These are phyloP conservation scores for Ascochyta clinopodiicola DNA, from an alignment of 2,329 filamentous ascomycete species.

Conservation along the genomic window DNA sequence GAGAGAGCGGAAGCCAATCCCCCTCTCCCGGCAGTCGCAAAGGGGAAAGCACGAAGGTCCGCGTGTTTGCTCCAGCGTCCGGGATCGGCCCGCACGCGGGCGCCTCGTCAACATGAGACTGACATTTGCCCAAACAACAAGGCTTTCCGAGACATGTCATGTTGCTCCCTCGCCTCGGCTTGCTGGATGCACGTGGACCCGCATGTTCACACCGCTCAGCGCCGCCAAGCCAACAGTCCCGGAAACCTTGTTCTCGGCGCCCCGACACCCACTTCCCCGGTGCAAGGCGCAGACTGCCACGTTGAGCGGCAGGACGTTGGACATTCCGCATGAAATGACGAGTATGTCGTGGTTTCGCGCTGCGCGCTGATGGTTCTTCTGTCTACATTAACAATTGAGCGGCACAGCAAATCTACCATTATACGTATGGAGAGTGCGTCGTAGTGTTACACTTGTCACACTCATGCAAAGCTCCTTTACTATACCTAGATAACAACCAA, in stretches of 20 bases:
- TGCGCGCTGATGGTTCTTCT: not conserved
- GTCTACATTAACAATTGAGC: no score
- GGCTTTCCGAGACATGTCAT: no score
- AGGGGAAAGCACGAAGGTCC: slow-evolving; percentile 38
- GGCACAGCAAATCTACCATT: no score
- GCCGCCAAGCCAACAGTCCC: slow-evolving; percentile 3
- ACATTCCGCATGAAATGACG: not conserved
- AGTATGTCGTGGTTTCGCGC: not conserved
- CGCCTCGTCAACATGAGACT: not conserved
- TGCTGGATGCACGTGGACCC: not conserved
- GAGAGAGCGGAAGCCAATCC: slow-evolving; percentile 21
- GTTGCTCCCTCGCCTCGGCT: not conserved
- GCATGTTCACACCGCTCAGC: slow-evolving; percentile 17
- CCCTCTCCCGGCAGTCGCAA: slow-evolving; percentile 22
- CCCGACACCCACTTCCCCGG: slow-evolving; percentile 16
- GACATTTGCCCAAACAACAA: slow-evolving; percentile 12
- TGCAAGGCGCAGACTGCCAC: slow-evolving; percentile 6
- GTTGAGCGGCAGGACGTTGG: slow-evolving; percentile 5
- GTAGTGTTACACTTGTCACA: no score
- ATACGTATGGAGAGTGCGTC: no score
- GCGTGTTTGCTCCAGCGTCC: slow-evolving; percentile 33
- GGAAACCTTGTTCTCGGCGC: slow-evolving; percentile 1
- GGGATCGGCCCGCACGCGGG: slow-evolving; percentile 18
- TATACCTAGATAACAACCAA: no score
- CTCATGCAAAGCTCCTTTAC: no score